Conservation (phyloP, 2,329 filamentous ascomycete genomes). For the Paracoccidioides lutzii region DNA sequence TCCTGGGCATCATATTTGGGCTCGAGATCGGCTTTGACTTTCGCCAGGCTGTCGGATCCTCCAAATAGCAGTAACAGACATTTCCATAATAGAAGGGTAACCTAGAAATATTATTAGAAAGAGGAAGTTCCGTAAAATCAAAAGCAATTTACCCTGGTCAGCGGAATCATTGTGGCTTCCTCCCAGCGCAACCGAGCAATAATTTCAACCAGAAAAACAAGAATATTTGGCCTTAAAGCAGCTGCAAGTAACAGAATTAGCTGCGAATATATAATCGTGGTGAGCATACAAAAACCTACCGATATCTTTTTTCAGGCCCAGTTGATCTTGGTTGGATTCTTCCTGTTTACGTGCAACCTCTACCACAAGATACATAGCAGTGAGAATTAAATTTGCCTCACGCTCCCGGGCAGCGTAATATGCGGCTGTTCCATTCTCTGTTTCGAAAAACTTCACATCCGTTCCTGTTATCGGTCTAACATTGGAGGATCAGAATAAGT, state of each 20-base stretch:
- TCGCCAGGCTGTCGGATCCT: constrained; percentile 57
- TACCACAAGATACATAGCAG: constrained; percentile 30
- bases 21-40: constrained; percentile 57
- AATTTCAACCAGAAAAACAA: constrained; percentile 58
- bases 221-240: constrained; percentile 51
- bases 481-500: background rate
- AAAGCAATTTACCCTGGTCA: constrained; percentile 45
- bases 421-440: constrained; percentile 22
- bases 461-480: background rate
- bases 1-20: constrained; percentile 38
- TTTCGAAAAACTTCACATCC: constrained; percentile 14
- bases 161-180: constrained; percentile 38
- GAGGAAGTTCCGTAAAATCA: background rate
- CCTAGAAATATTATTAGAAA: constrained; percentile 29
- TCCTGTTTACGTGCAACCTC: constrained; percentile 30
- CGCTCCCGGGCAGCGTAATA: constrained; percentile 26
- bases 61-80: constrained; percentile 76
- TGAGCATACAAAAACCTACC: constrained; percentile 5
- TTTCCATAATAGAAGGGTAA: constrained; percentile 85
- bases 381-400: constrained; percentile 32
- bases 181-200: constrained; percentile 62
- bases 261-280: constrained; percentile 10
- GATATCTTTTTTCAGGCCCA: constrained; percentile 8
- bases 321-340: constrained; percentile 4
- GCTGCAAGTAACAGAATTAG: constrained; percentile 30